phyloP scores from a whole-genome alignment of 306 rosid species.

The Corylus americana region DNA sequence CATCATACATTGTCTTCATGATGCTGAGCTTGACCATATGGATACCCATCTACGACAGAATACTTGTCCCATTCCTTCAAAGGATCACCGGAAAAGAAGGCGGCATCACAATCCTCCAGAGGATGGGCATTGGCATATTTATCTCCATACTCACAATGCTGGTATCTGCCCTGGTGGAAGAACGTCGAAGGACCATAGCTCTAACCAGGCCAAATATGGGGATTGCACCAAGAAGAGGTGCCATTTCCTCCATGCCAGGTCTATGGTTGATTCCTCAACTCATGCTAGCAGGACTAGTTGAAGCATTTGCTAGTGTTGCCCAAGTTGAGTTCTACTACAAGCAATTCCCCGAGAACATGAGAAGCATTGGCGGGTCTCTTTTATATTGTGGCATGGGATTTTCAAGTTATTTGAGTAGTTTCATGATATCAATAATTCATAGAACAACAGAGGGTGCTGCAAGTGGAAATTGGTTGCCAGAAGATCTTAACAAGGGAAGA shows the following conservation, averaged over 20 bases:
- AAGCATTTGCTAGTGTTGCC: slow-evolving; percentile 56
- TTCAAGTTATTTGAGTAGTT: slow-evolving; percentile 63
- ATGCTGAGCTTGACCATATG: slow-evolving; percentile 68
- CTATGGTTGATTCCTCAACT: slow-evolving; percentile 77
- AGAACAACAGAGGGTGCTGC: slow-evolving; percentile 34
- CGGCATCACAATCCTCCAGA: slow-evolving; percentile 77
- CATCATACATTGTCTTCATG: slow-evolving; percentile 55
- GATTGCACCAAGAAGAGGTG: slow-evolving; percentile 60
- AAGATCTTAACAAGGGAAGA: slow-evolving; percentile 86
- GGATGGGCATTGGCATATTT: slow-evolving; percentile 68
- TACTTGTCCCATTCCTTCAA: slow-evolving; percentile 57
- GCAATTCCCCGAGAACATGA: slow-evolving; percentile 92
- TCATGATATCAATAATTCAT: slow-evolving; percentile 58
- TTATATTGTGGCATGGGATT: slow-evolving; percentile 66
- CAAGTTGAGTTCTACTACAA: slow-evolving; percentile 78
- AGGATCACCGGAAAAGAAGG: slow-evolving; percentile 56
- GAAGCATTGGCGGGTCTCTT: slow-evolving; percentile 78
- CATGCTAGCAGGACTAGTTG: slow-evolving; percentile 53
- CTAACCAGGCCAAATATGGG: slow-evolving; percentile 51
- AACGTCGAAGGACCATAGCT: slow-evolving; percentile 50
- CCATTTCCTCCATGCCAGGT: slow-evolving; percentile 74
- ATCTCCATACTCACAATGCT: slow-evolving; percentile 45
- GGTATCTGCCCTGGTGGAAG: slow-evolving; percentile 61
- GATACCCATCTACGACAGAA: slow-evolving; percentile 67
- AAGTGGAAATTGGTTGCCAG: slow-evolving; percentile 70